phyloP scores from a whole-genome alignment of 331 rosid species.

The Dryas integrifolia region DNA sequence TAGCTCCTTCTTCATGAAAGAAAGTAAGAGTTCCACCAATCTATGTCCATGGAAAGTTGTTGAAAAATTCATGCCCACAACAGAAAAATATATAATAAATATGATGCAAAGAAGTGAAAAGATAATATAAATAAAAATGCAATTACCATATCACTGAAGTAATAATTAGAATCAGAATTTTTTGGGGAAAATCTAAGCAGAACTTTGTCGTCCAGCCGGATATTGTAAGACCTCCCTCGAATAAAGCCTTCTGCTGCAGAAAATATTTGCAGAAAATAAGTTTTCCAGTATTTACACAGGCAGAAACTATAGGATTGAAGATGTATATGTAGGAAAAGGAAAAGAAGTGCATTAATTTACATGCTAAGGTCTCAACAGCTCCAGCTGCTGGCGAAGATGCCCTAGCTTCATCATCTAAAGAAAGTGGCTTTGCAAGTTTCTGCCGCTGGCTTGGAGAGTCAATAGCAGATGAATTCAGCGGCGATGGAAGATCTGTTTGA shows the following conservation, averaged over 20 bases:
- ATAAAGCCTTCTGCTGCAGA: conserved; percentile 96
- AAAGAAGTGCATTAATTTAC: conserved; percentile 50
- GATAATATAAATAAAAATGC: conserved; percentile 4
- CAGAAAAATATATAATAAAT: neutral
- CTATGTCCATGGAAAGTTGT: conserved; percentile 33
- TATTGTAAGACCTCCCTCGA: conserved; percentile 97
- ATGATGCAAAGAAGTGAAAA: conserved; percentile 15
- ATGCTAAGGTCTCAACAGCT: conserved; percentile 60
- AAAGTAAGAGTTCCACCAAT: conserved; percentile 95
- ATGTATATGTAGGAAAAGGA: conserved; percentile 18
- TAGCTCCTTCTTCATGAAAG: conserved; percentile 79
- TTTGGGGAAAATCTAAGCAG: conserved; percentile 94
- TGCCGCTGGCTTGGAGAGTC: conserved; percentile 57
- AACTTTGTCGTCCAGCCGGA: conserved; percentile 83
- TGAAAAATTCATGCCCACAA: neutral
- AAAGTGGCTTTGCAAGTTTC: conserved; percentile 47
- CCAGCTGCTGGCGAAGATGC: conserved; percentile 58
- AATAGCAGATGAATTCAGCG: conserved; percentile 45
- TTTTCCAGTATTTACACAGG: conserved; percentile 24
- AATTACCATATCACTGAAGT: conserved; percentile 87
- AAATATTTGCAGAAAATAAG: conserved; percentile 56
- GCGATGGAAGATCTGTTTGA: conserved; percentile 57
- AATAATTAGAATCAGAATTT: conserved; percentile 82
- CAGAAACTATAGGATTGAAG: conserved; percentile 7
- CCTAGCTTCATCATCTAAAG: conserved; percentile 61